These are phyloP conservation scores for Pseudopyricularia cyperi DNA, from an alignment of 2,329 filamentous ascomycete species.

Conservation along the genomic window DNA sequence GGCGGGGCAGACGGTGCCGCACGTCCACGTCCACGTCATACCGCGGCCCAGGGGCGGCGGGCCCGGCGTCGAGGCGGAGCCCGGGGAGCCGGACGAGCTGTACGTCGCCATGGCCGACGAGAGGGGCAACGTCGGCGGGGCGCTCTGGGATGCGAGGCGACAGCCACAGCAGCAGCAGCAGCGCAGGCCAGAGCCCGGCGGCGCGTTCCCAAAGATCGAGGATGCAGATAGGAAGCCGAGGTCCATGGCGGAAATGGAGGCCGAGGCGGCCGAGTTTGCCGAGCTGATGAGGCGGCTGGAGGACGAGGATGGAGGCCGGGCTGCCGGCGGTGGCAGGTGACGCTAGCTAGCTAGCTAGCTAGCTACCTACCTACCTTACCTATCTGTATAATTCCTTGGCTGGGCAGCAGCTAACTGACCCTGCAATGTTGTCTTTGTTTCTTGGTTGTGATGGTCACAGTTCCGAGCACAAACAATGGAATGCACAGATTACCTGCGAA, in stretches of 20 bases:
- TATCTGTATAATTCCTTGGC: too few species aligned
- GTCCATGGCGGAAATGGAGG: constrained; percentile 61
- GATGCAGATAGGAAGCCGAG: constrained; percentile 56
- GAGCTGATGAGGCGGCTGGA: constrained; percentile 31
- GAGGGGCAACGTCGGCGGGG: constrained; percentile 68
- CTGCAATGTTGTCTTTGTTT: too few species aligned
- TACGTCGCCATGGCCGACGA: constrained; percentile 76
- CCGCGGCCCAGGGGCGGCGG: constrained; percentile 40
- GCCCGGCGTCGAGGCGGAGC: constrained; percentile 21
- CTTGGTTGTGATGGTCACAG: too few species aligned
- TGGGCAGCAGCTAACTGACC: too few species aligned
- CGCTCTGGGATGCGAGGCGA: constrained; percentile 39
- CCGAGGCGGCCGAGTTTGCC: constrained; percentile 60
- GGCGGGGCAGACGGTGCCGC: constrained; percentile 85
- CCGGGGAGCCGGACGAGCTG: constrained; percentile 52
- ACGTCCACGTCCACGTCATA: constrained; percentile 89
- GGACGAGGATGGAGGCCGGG: constrained; percentile 5
- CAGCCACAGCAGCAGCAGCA: too few species aligned
- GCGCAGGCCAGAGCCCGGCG: constrained; percentile 36
- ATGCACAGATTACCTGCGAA: too few species aligned
- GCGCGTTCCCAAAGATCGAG: constrained; percentile 57
- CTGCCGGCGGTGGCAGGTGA: neutral
- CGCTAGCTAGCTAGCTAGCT: too few species aligned
- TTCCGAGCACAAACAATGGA: too few species aligned
- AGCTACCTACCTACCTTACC: too few species aligned